Base-by-base conservation (phyloP, 2,329 filamentous ascomycete species). In the Rhynchosporium agropyri region DNA sequence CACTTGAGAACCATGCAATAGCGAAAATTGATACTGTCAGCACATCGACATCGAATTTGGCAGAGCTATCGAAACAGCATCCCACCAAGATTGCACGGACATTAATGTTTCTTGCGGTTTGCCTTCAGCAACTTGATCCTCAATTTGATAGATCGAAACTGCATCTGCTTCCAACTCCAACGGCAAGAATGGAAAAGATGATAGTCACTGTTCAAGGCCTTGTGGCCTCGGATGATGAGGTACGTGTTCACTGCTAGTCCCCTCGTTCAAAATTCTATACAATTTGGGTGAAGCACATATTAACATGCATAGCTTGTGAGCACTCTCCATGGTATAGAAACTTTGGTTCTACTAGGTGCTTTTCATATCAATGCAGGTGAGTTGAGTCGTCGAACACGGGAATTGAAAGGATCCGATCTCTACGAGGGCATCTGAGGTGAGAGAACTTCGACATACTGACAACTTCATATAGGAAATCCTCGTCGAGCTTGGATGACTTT, bases 311-410 rank as follows among this genome's bases (percentile, higher is more conserved):
- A 36, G 2, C 69, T 85, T 0, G 68, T 80, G 0, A 73, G 71
- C 29, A 81, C 78, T 3, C 69, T 81, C 1, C 83, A 86, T 69
- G 83, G 80, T 0, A 69, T 84, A 5, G 79, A 83, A 63, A 80
- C 80, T 57, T 73, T 84, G n/a, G 75, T 83, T 66, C 73, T 84
- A 0, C 78, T 83, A 64, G 75, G 75, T 12, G 73, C 81, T 28
- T 81, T 78, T 65, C 73, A 79, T 6, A 78, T 77, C 33, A 82
- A 83, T 33, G 70, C 71, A 42, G 51, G 51, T 54, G 6, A 29
- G 51, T 54, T 13, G 3, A n/a, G 20, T 6, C 5, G 3, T 8
- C 7, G 20, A 4, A 10, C 43, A n/a, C 9, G 5, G 10, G 15
- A n/a, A 28, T 20, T 9, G n/a, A 28, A 4, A n/a, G 7, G 10